phyloP scores from a whole-genome alignment of 495 filamentous ascomycete species.

The Penicillium dipodomyicola region DNA sequence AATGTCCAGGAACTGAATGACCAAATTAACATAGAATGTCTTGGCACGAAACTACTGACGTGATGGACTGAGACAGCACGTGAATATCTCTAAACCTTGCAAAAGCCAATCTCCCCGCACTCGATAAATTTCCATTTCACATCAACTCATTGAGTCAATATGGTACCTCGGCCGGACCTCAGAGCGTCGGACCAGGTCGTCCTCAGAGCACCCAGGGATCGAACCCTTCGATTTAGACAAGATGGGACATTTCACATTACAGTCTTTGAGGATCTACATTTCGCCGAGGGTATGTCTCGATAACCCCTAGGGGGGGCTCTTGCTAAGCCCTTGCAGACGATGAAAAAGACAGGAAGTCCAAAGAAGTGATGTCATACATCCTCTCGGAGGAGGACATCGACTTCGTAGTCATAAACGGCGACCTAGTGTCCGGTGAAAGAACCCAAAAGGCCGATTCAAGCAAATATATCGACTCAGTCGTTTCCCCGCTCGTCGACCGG shows the following conservation, averaged over 20 bases:
- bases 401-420: slow-evolving; percentile 71
- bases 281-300: slow-evolving; percentile 56
- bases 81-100: neutral
- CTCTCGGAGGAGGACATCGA: slow-evolving; percentile 55
- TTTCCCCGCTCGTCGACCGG: slow-evolving; percentile 53
- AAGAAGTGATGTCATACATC: slow-evolving; percentile 57
- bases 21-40: neutral
- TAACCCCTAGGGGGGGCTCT: too few relatives aligned
- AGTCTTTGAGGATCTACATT: slow-evolving; percentile 68
- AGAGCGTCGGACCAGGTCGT: neutral
- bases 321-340: slow-evolving; percentile 12
- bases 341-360: slow-evolving; percentile 52
- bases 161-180: slow-evolving; percentile 3
- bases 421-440: slow-evolving; percentile 70
- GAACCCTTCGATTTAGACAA: slow-evolving; percentile 28
- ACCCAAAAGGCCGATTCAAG: slow-evolving; percentile 56
- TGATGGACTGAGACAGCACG: neutral
- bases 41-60: neutral
- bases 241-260: slow-evolving; percentile 49
- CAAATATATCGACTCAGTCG: slow-evolving; percentile 59
- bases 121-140: neutral
- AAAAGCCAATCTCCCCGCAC: neutral
- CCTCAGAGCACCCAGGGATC: neutral
- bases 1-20: neutral
- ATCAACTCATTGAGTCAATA: neutral